Base-by-base conservation (phyloP, 2,329 filamentous ascomycete species). In the Aureobasidium zeae region DNA sequence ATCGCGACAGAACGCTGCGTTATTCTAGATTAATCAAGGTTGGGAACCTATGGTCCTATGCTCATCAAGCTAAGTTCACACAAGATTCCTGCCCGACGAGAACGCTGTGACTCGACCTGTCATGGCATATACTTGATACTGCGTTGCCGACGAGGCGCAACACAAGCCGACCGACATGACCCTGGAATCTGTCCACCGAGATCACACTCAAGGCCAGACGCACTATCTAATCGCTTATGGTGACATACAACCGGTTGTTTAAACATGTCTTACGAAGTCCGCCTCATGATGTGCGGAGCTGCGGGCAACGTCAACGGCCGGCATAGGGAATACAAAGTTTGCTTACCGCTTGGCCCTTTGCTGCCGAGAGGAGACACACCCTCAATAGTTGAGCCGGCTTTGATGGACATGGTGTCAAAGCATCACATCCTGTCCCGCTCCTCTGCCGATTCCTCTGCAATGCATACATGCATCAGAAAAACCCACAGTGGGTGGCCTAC, bases 121-220 rank as follows among this genome's bases (percentile, higher is more conserved):
- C 31, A 21, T 33, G 16, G 31, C 16, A 6, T n/a, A 33, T 12
- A 4, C 9, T 15, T 19, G 24, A 13, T 13, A 16, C 37, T 32
- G 13, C 17, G 13, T 41, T 41, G 10, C 37, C 37, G 28, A 32
- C 12, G 25, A 24, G 32, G 19, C 25, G 28, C 21, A 41, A 32
- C 13, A 41, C 20, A 25, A 41, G 37, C 37, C 37, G 37, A 32
- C 13, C 13, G 29, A n/a, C 12, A 25, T 41, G n/a, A 15, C n/a
- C 13, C 10, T 19, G n/a, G 12, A 7, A 13, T 7, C 7, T 7
- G 22, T 25, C 11, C 11, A 25, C 11, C 22, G 7, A 8, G 13
- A 20, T 38, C 11, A 28, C 35, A 15, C 7, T 15, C 13, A 6
- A 12, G 12, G 17, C 29, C 3, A 9, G 25, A 29, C 5, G 7